Evolutionary conservation across 257 asterid genomes (phyloP).

Genomic region (Solanum pinnatisectum): DNA sequence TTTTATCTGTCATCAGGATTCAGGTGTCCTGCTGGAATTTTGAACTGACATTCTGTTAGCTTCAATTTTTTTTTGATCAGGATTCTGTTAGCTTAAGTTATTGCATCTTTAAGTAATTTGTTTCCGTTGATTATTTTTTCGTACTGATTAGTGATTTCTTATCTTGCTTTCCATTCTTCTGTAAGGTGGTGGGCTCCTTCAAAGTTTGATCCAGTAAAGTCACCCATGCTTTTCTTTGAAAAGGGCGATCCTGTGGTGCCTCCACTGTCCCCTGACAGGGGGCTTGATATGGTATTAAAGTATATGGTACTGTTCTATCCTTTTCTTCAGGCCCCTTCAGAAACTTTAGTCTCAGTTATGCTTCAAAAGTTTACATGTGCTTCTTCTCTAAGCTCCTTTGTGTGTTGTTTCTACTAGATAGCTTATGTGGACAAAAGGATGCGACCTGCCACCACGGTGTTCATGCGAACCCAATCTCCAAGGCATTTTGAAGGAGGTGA

Average conservation of each 20-base stretch:
- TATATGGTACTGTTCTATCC: slow-evolving; percentile 54
- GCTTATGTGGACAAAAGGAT: slow-evolving; percentile 42
- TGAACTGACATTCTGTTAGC: neutral
- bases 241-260: slow-evolving; percentile 69
- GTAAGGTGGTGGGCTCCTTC: slow-evolving; percentile 99
- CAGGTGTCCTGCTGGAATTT: neutral
- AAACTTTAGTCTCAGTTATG: neutral
- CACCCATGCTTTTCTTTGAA: slow-evolving; percentile 93
- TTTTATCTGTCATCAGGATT: neutral
- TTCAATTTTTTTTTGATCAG: neutral
- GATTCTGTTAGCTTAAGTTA: neutral
- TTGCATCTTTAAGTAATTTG: neutral
- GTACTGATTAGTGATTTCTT: neutral
- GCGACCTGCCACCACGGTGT: slow-evolving; percentile 34
- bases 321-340: neutral
- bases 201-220: slow-evolving; percentile 89
- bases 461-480: slow-evolving; percentile 86
- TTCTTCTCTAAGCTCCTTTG: neutral
- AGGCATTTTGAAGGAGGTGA: slow-evolving; percentile 97
- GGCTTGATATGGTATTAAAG: slow-evolving; percentile 64
- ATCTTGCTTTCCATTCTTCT: neutral
- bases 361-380: neutral
- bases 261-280: slow-evolving; percentile 54
- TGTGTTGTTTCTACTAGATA: slow-evolving; percentile 26
- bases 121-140: neutral